Evolutionary conservation across 2,329 filamentous ascomycete species (phyloP), one percentile per base, ranked within the genome.

Genomic region (Neopestalotiopsis sp.): DNA sequence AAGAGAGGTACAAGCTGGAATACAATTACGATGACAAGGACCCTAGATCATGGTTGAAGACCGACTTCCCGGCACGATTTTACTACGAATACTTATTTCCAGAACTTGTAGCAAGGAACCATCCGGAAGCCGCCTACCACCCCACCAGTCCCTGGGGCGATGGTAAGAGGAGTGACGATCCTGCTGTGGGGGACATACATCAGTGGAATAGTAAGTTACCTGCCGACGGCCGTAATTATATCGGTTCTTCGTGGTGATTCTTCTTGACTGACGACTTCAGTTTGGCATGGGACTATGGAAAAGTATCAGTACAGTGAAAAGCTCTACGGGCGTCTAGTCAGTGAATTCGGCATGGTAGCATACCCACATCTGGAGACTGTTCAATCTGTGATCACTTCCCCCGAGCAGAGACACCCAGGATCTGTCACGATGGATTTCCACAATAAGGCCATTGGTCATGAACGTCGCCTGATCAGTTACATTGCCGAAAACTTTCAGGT

Each of bases 291-390:
- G 49, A 90, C 85, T 1, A 91, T 94, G 78, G 90, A 93, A 73
- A 92, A 92, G 69, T 95, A 95, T 75, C 93, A 95, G 75, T 90
- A 93, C 71, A 92, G 91, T 65, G 87, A 90, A 71, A 87, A 86
- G 24, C 84, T 95, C 2, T 88, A 89, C 17, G 92, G 92, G 14
- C 88, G 93, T 2, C 95, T 95, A 81, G 90, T 94, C 71, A 93
- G 90, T 73, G 93, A 95, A 75, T 95, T 95, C 73, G 93, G 93
- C 69, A 94, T 95, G 91, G 89, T 94, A 77, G 91, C 90, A 0
- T 94, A 94, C 76, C 94, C 94, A 0, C 88, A 92, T 75, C 85
- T 94, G 71, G 84, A 89, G 65, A 95, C 93, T 0, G 90, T 94
- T 70, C 86, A 89, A 59, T 81, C 85, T 42, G 94, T 90, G 77